Evolutionary conservation across 768 basidiomycete genomes (phyloP).

Genomic region (Krasilnikovozyma curviuscula): DNA sequence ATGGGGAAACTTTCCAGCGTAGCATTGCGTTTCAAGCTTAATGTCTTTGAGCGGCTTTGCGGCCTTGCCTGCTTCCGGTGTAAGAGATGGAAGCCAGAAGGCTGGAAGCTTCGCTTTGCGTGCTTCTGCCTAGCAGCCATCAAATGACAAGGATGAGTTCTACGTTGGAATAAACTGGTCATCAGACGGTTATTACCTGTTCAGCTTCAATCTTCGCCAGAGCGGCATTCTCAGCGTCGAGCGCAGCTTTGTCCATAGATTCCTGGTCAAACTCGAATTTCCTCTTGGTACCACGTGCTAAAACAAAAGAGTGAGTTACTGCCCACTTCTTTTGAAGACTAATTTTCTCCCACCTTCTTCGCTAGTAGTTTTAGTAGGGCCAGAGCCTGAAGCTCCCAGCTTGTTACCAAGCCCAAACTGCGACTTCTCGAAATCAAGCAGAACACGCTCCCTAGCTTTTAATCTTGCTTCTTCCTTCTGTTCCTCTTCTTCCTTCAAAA

Average conservation of each 20-base stretch:
- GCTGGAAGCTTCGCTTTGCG: slow-evolving; percentile 1
- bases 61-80: slow-evolving; percentile 52
- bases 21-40: slow-evolving; percentile 73
- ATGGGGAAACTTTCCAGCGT: slow-evolving; percentile 61
- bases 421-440: slow-evolving; percentile 73
- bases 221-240: slow-evolving; percentile 76
- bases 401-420: slow-evolving; percentile 49
- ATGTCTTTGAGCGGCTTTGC: slow-evolving; percentile 45
- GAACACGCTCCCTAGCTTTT: slow-evolving; percentile 69
- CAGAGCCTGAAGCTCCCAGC: too few relatives aligned
- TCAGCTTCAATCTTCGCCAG: slow-evolving; percentile 62
- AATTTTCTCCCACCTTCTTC: too few relatives aligned
- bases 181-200: slow-evolving; percentile 22
- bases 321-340: too few relatives aligned
- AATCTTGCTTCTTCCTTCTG: slow-evolving; percentile 49
- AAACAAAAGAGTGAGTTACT: too few relatives aligned
- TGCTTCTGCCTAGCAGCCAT: slow-evolving; percentile 11
- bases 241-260: slow-evolving; percentile 47
- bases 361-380: too few relatives aligned
- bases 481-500: slow-evolving; percentile 60
- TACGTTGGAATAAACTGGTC: background rate
- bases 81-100: slow-evolving; percentile 45
- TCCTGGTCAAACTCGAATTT: slow-evolving; percentile 67
- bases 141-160: background rate
- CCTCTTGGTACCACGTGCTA: slow-evolving; percentile 50